Conservation (phyloP, 2,329 filamentous ascomycete genomes). For the Onygena corvina region DNA sequence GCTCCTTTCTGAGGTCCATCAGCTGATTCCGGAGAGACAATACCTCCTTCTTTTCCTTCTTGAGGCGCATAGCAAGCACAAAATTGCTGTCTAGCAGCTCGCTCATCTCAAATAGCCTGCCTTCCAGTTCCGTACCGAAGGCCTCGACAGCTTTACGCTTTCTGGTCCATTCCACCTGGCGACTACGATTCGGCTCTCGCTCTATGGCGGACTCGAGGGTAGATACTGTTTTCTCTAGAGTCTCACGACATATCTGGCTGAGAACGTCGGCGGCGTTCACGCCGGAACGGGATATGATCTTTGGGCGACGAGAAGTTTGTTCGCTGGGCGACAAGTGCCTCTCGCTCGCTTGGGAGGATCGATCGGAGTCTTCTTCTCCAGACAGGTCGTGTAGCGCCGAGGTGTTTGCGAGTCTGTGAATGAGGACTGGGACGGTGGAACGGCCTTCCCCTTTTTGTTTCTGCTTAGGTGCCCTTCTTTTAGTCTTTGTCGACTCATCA, state of each 20-base stretch:
- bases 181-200: conserved; percentile 30
- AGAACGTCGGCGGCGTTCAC: conserved; percentile 44
- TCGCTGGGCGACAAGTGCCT: conserved; percentile 18
- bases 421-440: conserved; percentile 28
- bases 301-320: conserved; percentile 25
- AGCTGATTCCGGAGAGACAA: conserved; percentile 37
- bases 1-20: conserved; percentile 37
- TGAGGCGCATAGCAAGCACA: conserved; percentile 35
- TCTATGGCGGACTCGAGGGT: conserved; percentile 32
- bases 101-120: conserved; percentile 41
- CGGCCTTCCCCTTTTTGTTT: conserved; percentile 1
- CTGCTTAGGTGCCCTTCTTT: not conserved
- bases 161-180: conserved; percentile 32
- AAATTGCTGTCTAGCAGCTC: conserved; percentile 42
- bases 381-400: conserved; percentile 21
- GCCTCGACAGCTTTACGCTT: conserved; percentile 38
- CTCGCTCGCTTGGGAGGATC: conserved; percentile 20
- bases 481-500: not conserved
- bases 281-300: conserved; percentile 28
- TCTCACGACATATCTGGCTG: conserved; percentile 40
- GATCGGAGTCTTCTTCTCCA: conserved; percentile 18
- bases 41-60: conserved; percentile 35
- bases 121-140: conserved; percentile 38
- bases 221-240: conserved; percentile 35
- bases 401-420: conserved; percentile 31